Evolutionary conservation across 768 basidiomycete genomes (phyloP), one percentile per base, ranked within the genome.

Genomic region (Phaffia australis): DNA sequence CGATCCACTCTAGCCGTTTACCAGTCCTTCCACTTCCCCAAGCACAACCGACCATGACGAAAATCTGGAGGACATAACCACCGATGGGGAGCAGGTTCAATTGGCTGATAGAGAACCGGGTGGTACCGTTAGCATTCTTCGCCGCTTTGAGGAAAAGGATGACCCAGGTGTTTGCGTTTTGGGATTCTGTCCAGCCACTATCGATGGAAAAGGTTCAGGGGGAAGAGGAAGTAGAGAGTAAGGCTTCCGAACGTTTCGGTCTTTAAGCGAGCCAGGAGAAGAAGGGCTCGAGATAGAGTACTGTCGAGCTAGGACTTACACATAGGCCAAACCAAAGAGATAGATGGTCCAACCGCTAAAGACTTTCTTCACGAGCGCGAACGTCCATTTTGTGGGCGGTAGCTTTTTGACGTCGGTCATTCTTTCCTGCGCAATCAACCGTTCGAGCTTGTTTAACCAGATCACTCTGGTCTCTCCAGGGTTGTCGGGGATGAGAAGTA

Each of bases 41-140:
- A 18, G 67, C 70, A 52, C 69, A 72, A 21, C 30, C n/a, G 49
- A 72, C 47, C 71, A 72, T 72, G 46, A 68, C 70, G 27, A 72
- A 19, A 56, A 72, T 60, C 67, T 70, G 69, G 5, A 72, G 56
- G 16, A 68, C 69, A 59, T 72, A 72, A 8, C 70, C 71, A 0
- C 69, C 69, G 54, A 72, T 72, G 29, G 68, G 68, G 68, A 72
- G 71, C 1, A 70, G 68, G 57, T 71, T 72, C 68, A 72, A 51
- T 30, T 68, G 52, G 11, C 58, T 30, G 42, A 72, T 55, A 29
- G 16, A n/a, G 64, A 71, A 72, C 2, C 69, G 61, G 8, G 62
- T 63, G 0, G 58, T 66, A 1, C 72, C 72, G 59, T 70, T 69
- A 23, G 68, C 63, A 56, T 69, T 70, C 58, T 65, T 69, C 21